Conservation (phyloP, 2,329 filamentous ascomycete genomes). For the Huntiella abstrusa region DNA sequence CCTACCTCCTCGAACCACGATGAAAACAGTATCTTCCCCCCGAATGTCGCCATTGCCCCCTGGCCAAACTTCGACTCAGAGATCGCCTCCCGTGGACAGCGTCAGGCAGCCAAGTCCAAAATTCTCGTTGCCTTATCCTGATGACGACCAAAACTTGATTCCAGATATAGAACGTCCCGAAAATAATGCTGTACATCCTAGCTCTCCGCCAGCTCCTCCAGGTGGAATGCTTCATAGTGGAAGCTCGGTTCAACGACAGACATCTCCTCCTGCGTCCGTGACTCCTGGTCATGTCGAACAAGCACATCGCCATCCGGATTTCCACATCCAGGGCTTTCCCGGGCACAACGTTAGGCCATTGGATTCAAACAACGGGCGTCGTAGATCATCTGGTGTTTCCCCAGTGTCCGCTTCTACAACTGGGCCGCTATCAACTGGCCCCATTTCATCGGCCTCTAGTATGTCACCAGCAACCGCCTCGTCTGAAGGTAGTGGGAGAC, state of each 20-base stretch:
- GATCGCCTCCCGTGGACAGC: background rate
- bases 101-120: background rate
- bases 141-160: slow-evolving; percentile 2
- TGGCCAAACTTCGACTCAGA: background rate
- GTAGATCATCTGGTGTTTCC: slow-evolving; percentile 1
- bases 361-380: background rate
- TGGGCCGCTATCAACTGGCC: background rate
- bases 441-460: background rate
- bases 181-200: background rate
- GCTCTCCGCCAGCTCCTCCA: background rate
- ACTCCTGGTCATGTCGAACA: background rate
- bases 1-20: background rate
- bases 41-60: too few relatives aligned
- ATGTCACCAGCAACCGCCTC: background rate
- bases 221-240: too few relatives aligned
- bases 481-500: too few relatives aligned
- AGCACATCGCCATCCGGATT: background rate
- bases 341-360: background rate
- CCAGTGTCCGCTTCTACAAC: background rate
- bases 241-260: too few relatives aligned
- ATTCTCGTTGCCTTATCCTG: slow-evolving; percentile 6
- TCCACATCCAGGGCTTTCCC: background rate
- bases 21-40: background rate
- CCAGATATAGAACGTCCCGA: background rate
- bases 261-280: background rate